Evolutionary conservation across 345 rosid species (phyloP), one percentile per base, ranked within the genome.

Genomic region (Hevea brasiliensis): DNA sequence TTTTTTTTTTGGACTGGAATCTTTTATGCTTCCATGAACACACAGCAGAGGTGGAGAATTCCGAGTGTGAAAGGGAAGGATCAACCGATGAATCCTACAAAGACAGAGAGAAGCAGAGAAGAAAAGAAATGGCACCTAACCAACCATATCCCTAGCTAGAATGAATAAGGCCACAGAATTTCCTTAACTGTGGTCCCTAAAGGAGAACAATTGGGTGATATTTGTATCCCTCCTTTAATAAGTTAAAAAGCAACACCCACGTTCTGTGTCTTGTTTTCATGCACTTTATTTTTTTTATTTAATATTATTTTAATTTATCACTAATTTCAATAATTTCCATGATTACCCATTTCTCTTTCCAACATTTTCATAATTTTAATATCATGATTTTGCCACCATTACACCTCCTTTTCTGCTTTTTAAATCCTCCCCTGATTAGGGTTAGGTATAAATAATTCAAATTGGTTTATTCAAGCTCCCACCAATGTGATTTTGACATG

Each of bases 401-500:
- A 17, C 66, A 10, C 47, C 35, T 11, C 15, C 35, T 32, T 61
- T 44, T 32, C 37, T 32, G 3, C 4, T 32, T 32, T 32, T 4
- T 32, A 2, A 32, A 32, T 1, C 4, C 37, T 1, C 37, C 37
- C 4, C 3, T 68, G 35, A 71, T 59, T 53, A 50, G 11, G 65
- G 48, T 42, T 68, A 23, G 81, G 66, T 74, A 18, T 18, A 9
- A 8, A n/a, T n/a, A n/a, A n/a, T n/a, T 32, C 3, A 32, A 32
- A 32, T 32, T 2, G 37, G 37, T 32, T 32, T 2, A 32, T 32
- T 32, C 7, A 32, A 40, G 15, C 41, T 26, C 70, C 58, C 17
- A 7, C 81, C 61, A 26, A 68, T 65, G 27, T 26, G 76, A 74
- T 76, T 14, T 48, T 21, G 74, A 69, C 80, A 69, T 3, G 67